Evolutionary conservation across 1,284 basidiomycete genomes (phyloP).

Genomic region (Apiotrichum gamsii): DNA sequence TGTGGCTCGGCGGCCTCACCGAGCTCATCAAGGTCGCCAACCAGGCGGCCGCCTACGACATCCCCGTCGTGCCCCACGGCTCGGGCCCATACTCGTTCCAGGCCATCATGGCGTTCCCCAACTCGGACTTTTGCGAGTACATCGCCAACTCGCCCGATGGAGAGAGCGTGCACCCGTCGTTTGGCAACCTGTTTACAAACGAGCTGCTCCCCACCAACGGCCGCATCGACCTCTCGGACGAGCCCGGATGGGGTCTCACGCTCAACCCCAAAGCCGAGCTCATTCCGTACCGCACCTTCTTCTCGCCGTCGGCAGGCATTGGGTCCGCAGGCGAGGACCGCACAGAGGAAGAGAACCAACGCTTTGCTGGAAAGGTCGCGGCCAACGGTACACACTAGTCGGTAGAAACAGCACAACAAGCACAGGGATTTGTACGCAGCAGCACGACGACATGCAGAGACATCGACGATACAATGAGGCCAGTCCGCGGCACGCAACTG

Average conservation of each 20-base stretch:
- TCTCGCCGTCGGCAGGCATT: conserved; percentile 29
- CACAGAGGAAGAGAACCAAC: conserved; percentile 13
- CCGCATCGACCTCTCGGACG: conserved; percentile 48
- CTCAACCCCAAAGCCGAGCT: conserved; percentile 51
- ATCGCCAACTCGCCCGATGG: conserved; percentile 55
- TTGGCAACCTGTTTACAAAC: conserved; percentile 54
- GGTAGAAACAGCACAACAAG: no score
- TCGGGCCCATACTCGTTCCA: conserved; percentile 48
- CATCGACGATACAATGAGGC: no score
- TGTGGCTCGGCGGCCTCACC: conserved; percentile 52
- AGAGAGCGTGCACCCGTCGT: conserved; percentile 50
- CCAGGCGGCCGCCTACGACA: conserved; percentile 48
- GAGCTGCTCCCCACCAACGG: conserved; percentile 52
- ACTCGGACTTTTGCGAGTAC: conserved; percentile 48
- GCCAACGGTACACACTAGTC: conserved; percentile 3
- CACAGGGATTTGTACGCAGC: no score
- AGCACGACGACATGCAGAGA: no score
- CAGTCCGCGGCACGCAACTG: no score
- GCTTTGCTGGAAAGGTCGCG: conserved; percentile 6
- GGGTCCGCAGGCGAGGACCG: conserved; percentile 30
- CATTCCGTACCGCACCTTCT: conserved; percentile 43
- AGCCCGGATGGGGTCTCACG: conserved; percentile 52
- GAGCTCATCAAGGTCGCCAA: conserved; percentile 53
- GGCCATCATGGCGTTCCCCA: conserved; percentile 44
- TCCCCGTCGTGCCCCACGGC: conserved; percentile 55